phyloP scores from a whole-genome alignment of 1,284 basidiomycete genomes.

The Microbotryum intermedium region DNA sequence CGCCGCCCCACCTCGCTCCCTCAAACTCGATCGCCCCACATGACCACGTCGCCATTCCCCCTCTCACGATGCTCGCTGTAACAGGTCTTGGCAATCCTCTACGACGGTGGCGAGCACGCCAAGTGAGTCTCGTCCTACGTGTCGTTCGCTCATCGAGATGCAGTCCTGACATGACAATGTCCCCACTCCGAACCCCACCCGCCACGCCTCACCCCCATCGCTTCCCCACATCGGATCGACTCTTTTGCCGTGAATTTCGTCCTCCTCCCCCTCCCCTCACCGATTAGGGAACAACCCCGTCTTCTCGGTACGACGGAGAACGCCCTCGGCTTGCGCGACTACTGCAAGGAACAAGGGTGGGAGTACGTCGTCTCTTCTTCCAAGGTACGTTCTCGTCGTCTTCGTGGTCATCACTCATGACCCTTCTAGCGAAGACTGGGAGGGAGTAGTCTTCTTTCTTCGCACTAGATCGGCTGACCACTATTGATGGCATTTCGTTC shows the following conservation, averaged over 20 bases:
- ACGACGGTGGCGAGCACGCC: constrained; percentile 55
- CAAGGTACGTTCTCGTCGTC: constrained; percentile 44
- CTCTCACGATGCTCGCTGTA: neutral
- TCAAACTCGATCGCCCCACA: neutral
- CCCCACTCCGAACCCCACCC: too few species aligned
- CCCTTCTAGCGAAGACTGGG: neutral
- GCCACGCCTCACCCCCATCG: too few species aligned
- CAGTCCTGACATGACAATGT: too few species aligned
- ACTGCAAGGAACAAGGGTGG: constrained; percentile 57
- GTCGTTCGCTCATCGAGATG: too few species aligned
- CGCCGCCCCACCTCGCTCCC: neutral
- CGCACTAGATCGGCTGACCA: neutral
- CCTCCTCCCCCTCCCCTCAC: neutral
- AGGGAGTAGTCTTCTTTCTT: neutral
- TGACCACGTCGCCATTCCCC: neutral
- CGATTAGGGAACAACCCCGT: constrained; percentile 51
- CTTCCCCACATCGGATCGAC: neutral
- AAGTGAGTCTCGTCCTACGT: constrained; percentile 43
- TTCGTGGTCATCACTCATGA: neutral
- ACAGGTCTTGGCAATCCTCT: constrained; percentile 29
- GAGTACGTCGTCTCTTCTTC: constrained; percentile 65
- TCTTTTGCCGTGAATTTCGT: constrained; percentile 8
- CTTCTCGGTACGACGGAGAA: constrained; percentile 87
- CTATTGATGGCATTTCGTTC: neutral
- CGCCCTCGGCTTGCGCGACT: constrained; percentile 39